phyloP scores from a whole-genome alignment of 441 rosid species.

The Brassica hybrid region DNA sequence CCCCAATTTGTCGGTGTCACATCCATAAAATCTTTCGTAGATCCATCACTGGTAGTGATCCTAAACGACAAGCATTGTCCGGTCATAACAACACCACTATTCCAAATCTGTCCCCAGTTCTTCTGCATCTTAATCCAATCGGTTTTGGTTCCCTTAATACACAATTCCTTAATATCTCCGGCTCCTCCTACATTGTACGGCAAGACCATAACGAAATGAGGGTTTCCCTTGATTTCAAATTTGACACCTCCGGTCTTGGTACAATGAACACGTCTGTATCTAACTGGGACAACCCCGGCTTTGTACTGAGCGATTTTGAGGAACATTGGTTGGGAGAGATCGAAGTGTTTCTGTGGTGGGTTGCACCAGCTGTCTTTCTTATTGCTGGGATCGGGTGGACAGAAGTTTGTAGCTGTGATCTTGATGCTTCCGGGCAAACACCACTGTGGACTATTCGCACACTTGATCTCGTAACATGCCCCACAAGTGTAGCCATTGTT shows the following conservation, averaged over 20 bases:
- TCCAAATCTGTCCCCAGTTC: constrained; percentile 73
- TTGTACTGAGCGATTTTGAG: constrained; percentile 45
- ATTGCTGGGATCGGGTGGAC: constrained; percentile 54
- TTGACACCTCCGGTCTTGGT: constrained; percentile 56
- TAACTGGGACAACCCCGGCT: constrained; percentile 64
- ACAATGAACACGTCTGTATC: constrained; percentile 50
- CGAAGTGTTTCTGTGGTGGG: constrained; percentile 65
- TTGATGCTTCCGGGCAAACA: constrained; percentile 53
- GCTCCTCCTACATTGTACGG: constrained; percentile 62
- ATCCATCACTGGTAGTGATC: constrained; percentile 51
- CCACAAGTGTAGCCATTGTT: constrained; percentile 58
- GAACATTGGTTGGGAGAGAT: constrained; percentile 58
- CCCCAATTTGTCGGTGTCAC: constrained; percentile 50
- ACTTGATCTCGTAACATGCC: constrained; percentile 59
- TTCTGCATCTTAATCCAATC: constrained; percentile 53
- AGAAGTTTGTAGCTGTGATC: constrained; percentile 69
- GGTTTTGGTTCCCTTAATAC: constrained; percentile 50
- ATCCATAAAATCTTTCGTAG: constrained; percentile 36
- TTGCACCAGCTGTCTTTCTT: constrained; percentile 56
- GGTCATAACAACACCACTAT: neutral
- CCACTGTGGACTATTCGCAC: constrained; percentile 51
- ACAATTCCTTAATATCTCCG: constrained; percentile 49
- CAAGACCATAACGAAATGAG: constrained; percentile 44
- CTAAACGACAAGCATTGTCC: constrained; percentile 60
- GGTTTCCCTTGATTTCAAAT: constrained; percentile 60